A percentile compares a stretch with the other conserved stretches of the same genome.
Evolutionary conservation across 1,284 basidiomycete genomes (phyloP).

Genomic region (Malassezia furfur): DNA sequence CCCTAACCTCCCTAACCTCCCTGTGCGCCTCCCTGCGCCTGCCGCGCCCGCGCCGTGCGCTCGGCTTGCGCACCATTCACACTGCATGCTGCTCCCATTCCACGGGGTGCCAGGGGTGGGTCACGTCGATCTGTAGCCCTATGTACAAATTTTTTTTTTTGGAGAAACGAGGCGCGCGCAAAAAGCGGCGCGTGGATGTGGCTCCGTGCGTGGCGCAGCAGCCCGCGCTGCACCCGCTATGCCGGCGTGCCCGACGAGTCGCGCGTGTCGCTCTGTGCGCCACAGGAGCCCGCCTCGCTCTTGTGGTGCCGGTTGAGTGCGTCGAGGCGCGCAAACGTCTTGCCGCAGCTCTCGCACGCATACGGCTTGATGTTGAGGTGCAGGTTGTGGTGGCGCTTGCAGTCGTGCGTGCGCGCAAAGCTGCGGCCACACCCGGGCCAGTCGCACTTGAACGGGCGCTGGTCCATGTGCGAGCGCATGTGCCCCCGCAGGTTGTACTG

Average conservation of each 20-base stretch:
- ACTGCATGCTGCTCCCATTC: no score
- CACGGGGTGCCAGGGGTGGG: no score
- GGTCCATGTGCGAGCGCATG: constrained; percentile 88
- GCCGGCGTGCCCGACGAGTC: constrained; percentile 7
- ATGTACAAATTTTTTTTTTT: no score
- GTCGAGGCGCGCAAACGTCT: constrained; percentile 85
- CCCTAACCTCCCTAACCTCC: no score
- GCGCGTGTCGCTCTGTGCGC: constrained; percentile 13
- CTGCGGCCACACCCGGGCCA: constrained; percentile 88
- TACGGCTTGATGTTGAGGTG: constrained; percentile 77
- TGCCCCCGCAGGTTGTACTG: constrained; percentile 63
- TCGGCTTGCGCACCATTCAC: no score
- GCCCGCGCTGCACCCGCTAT: no score
- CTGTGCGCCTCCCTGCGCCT: no score
- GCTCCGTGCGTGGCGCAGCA: no score
- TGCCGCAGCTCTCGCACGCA: constrained; percentile 80
- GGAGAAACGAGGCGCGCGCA: no score
- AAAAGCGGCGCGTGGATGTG: no score
- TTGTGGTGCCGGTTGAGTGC: constrained; percentile 61
- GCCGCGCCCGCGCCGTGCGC: no score
- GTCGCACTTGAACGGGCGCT: constrained; percentile 82
- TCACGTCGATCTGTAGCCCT: no score
- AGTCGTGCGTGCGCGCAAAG: constrained; percentile 88
- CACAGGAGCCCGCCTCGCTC: constrained; percentile 32
- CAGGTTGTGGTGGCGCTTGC: constrained; percentile 60